These are phyloP conservation scores for Peronosclerospora sorghi DNA, from an alignment of 352 stramenopile species.

Conservation along the genomic window DNA sequence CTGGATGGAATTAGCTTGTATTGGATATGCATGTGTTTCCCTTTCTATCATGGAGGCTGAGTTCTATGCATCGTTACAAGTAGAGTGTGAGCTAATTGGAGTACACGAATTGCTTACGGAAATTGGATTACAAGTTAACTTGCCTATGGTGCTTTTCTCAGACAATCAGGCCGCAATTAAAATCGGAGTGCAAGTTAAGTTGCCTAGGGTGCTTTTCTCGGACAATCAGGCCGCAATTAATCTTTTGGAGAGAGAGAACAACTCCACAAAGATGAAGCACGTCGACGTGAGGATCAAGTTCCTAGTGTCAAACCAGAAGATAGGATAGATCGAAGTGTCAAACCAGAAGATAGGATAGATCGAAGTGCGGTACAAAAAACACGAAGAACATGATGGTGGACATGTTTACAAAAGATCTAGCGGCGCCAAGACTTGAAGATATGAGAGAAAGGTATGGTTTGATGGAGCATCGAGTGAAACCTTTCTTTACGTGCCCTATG, in stretches of 20 bases:
- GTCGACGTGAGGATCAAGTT: no score
- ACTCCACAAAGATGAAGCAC: no score
- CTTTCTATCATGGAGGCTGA: no score
- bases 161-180: background rate
- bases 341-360: no score
- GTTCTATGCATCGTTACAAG: background rate
- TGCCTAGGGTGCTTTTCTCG: no score
- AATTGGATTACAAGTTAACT: no score
- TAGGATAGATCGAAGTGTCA: background rate
- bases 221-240: no score
- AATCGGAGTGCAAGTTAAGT: background rate
- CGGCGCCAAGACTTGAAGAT: background rate
- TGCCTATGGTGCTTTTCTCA: no score
- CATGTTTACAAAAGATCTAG: background rate
- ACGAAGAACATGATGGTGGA: background rate
- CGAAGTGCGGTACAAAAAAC: background rate
- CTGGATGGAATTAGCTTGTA: background rate
- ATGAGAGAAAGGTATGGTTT: background rate
- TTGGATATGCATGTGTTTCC: background rate
- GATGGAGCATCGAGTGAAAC: no score
- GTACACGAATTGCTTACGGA: no score
- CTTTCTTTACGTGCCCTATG: no score
- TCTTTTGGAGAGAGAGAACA: no score
- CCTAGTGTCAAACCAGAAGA: background rate
- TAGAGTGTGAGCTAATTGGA: background rate